Evolutionary conservation across 805 yeast genomes (phyloP).

Genomic region (Naumovozyma baii): DNA sequence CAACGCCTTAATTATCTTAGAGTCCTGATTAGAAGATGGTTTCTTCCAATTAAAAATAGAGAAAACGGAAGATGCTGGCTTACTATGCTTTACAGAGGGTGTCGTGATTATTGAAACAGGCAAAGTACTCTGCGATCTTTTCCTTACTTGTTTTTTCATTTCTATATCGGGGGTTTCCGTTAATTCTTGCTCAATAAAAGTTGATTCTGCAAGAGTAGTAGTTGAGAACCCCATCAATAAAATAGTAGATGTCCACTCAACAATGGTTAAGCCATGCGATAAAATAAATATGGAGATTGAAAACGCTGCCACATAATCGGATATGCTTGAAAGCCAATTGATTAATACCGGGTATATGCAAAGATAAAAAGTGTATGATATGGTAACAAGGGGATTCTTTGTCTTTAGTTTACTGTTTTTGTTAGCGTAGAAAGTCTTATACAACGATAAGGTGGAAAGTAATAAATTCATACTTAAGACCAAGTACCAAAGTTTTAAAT

Average conservation of each 20-base stretch:
- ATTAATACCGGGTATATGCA: constrained; percentile 20
- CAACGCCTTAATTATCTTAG: constrained; percentile 26
- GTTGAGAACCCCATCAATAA: constrained; percentile 29
- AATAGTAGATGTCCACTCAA: constrained; percentile 29
- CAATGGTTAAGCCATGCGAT: constrained; percentile 26
- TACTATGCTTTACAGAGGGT: background rate
- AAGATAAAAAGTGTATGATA: constrained; percentile 23
- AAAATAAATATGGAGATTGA: constrained; percentile 23
- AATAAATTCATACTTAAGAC: constrained; percentile 12
- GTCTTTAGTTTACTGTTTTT: constrained; percentile 25
- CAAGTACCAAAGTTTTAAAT: constrained; percentile 22
- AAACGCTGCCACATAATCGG: constrained; percentile 25
- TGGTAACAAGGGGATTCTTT: constrained; percentile 27
- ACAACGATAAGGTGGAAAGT: constrained; percentile 18
- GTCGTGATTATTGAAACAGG: constrained; percentile 9
- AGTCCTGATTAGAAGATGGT: constrained; percentile 4
- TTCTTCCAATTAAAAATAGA: background rate
- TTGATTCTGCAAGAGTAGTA: constrained; percentile 16
- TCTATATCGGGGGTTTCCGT: background rate
- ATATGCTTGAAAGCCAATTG: constrained; percentile 11
- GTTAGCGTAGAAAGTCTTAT: constrained; percentile 22
- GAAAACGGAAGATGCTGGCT: background rate
- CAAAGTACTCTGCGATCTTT: constrained; percentile 11
- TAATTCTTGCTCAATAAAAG: constrained; percentile 10
- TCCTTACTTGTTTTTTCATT: constrained; percentile 1